phyloP scores from a whole-genome alignment of 2,329 filamentous ascomycete genomes.

The Fusarium pseudonygamai region DNA sequence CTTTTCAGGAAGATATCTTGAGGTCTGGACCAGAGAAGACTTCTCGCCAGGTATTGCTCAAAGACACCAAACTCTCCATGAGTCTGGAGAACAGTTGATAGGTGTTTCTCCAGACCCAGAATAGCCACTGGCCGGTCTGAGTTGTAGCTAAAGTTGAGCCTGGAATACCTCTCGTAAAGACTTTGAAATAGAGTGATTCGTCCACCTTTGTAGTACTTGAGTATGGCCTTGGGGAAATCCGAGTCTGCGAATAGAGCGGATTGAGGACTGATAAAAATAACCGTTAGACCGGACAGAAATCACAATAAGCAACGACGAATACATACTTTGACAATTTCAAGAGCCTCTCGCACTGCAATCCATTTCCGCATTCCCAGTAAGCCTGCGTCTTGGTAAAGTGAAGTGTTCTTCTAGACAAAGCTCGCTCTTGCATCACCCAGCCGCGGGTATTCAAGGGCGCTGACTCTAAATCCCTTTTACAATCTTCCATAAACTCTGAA shows the following conservation, averaged over 20 bases:
- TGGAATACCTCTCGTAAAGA: neutral
- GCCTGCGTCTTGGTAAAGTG: slow-evolving; percentile 2
- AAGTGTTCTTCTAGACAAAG: neutral
- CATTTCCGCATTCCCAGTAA: slow-evolving; percentile 2
- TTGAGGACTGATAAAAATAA: neutral
- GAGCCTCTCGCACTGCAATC: neutral
- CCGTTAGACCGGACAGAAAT: neutral
- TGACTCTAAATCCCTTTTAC: neutral
- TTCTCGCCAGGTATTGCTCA: neutral
- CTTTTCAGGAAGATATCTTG: neutral
- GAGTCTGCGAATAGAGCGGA: neutral
- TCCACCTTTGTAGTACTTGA: neutral
- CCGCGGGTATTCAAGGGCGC: slow-evolving; percentile 39
- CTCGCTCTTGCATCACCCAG: slow-evolving; percentile 10
- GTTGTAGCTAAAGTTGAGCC: neutral
- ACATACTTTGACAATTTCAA: neutral
- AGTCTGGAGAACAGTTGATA: neutral
- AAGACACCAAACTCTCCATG: neutral
- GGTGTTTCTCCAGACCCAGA: neutral
- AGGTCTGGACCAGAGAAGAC: neutral
- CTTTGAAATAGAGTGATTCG: neutral
- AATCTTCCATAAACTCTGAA: neutral
- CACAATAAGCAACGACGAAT: too few relatives aligned
- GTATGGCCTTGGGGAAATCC: neutral
- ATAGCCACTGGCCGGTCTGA: neutral